Evolutionary conservation across 1,284 basidiomycete species (phyloP), one percentile per base, ranked within the genome.

Genomic region (Apiotrichum domesticum): DNA sequence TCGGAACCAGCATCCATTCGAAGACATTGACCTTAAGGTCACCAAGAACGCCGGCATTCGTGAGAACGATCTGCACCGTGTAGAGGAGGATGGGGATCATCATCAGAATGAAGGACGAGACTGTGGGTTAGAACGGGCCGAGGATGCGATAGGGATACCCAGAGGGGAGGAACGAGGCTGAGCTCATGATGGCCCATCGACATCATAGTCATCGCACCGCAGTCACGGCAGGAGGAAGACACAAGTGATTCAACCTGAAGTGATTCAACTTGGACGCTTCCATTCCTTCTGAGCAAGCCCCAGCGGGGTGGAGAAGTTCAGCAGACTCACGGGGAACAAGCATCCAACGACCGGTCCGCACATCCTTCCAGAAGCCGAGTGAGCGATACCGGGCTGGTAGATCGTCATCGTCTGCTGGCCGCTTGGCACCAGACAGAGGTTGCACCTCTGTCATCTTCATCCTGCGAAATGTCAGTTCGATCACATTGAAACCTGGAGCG

Each of bases 31-130:
- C 63, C 7, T 80, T 65, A 44, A 76, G 79, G 0, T 79, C 72
- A 2, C 81, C 57, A 10, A 74, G 58, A 11, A 72, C 45, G n/a
- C 64, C 65, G 45, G 71, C 60, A 51, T 72, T 66, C 15, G 63
- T 59, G 11, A 74, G 60, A 42, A 86, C 50, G 54, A 83, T 79
- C 85, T 88, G 95, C 69, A 88, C 87, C 45, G 81, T 51, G 71
- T 85, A 91, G 14, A 90, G 79, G 1, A 90, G 68, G 52, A 88
- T 39, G 3, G 90, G 85, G n/a, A 90, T 65, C 39, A 87, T 65
- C 42, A 94, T 81, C 35, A 97, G 71, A 61, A 85, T 85, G 71
- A 90, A 78, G 4, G 90, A 83, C 4, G 85, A 83, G 1, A 75
- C 87, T 90, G 66, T 10, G 33, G 14, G 39, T 40, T 21, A 41